phyloP scores from a whole-genome alignment of 2,329 filamentous ascomycete species.

The Penicillium sp. region DNA sequence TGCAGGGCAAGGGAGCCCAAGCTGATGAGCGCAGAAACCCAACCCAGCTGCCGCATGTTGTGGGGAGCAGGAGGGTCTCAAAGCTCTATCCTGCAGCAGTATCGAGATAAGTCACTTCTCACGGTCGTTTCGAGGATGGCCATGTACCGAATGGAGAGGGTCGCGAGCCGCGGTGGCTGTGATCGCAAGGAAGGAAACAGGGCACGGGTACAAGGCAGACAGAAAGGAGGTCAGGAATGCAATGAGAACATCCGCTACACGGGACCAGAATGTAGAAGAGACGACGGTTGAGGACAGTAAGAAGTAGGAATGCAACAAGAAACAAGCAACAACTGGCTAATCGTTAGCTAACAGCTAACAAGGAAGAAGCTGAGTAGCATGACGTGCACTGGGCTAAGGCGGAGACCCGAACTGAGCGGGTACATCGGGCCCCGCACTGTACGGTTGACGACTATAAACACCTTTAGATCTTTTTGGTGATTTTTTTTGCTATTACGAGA shows the following conservation, averaged over 20 bases:
- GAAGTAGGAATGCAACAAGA: neutral
- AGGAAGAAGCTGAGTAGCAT: slow-evolving; percentile 5
- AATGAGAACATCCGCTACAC: neutral
- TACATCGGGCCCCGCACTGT: slow-evolving; percentile 9
- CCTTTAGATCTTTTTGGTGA: no score
- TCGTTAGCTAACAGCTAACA: neutral
- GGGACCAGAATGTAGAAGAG: neutral
- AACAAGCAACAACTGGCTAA: no score
- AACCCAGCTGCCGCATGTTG: slow-evolving; percentile 31
- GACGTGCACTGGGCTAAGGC: slow-evolving; percentile 13
- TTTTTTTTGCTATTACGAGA: no score
- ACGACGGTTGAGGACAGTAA: neutral
- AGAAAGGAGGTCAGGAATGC: neutral
- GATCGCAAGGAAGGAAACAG: neutral
- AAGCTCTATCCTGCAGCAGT: neutral
- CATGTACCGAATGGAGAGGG: slow-evolving; percentile 14
- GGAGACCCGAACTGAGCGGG: slow-evolving; percentile 1
- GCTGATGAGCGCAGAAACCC: slow-evolving; percentile 24
- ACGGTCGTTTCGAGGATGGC: neutral
- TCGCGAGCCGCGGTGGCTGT: slow-evolving; percentile 1
- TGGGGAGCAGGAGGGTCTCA: neutral
- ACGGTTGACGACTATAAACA: no score
- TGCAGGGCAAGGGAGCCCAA: slow-evolving; percentile 27
- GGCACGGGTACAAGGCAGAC: neutral
- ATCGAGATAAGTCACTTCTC: neutral